These are phyloP conservation scores for Parasitella parasitica DNA, from an alignment of 371 early-diverging fungal species.

Conservation along the genomic window DNA sequence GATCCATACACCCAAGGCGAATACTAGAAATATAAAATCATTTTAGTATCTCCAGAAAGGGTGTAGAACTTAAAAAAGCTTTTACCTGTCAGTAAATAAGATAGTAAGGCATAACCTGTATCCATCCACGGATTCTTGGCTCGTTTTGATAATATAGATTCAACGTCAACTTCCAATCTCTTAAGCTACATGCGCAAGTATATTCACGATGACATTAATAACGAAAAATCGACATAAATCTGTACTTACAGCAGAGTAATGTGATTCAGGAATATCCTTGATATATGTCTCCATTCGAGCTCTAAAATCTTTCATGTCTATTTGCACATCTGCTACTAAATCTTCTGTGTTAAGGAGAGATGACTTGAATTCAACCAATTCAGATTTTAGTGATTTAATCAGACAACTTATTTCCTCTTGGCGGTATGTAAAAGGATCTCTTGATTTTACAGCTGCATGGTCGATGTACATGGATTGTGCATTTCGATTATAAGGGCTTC, in stretches of 20 bases:
- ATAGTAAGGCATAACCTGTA: slow-evolving; percentile 46
- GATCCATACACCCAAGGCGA: slow-evolving; percentile 46
- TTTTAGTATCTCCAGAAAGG: too few relatives aligned
- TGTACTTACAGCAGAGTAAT: slow-evolving; percentile 42
- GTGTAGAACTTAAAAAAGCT: too few relatives aligned
- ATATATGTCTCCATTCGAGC: slow-evolving; percentile 35
- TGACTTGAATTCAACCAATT: slow-evolving; percentile 23
- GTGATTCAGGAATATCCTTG: slow-evolving; percentile 45
- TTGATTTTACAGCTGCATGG: neutral
- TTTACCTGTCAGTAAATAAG: slow-evolving; percentile 45
- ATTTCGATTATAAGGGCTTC: neutral
- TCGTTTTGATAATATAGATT: slow-evolving; percentile 44
- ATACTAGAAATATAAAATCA: too few relatives aligned
- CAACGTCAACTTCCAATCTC: slow-evolving; percentile 46
- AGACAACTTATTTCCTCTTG: slow-evolving; percentile 1
- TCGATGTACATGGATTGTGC: slow-evolving; percentile 6
- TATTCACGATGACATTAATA: neutral
- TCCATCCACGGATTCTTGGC: slow-evolving; percentile 53
- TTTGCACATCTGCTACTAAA: slow-evolving; percentile 34
- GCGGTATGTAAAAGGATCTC: slow-evolving; percentile 8
- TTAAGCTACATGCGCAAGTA: slow-evolving; percentile 50
- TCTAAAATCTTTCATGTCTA: slow-evolving; percentile 37
- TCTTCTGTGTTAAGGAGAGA: slow-evolving; percentile 34
- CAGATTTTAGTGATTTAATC: neutral
- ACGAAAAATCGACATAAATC: neutral